Evolutionary conservation across 305 asterid genomes (phyloP).

Genomic region (Rubia tinctorum): DNA sequence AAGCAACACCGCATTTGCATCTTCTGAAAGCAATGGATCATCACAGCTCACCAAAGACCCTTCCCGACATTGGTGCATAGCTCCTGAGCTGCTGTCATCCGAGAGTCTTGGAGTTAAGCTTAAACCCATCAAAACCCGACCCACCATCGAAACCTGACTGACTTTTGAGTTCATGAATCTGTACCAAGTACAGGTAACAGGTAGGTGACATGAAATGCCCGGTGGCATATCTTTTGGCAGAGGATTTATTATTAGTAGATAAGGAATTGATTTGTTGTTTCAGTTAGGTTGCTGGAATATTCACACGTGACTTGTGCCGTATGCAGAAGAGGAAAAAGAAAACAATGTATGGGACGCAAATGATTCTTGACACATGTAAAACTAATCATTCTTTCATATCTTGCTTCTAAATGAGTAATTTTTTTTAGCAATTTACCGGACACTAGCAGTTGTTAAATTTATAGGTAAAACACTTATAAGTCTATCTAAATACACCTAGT

Average conservation of each 20-base stretch:
- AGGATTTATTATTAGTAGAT: constrained; percentile 15
- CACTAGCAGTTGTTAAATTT: no score
- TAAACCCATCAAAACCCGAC: constrained; percentile 31
- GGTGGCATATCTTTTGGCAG: constrained; percentile 2
- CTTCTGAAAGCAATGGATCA: constrained; percentile 10
- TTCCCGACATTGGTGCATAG: constrained; percentile 17
- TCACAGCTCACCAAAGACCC: constrained; percentile 7
- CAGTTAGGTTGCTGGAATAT: constrained; percentile 4
- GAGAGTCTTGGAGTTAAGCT: constrained; percentile 27
- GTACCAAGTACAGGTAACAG: not conserved
- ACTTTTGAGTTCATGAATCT: not conserved
- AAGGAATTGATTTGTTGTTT: not conserved
- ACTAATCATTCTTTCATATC: not conserved
- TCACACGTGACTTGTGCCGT: not conserved
- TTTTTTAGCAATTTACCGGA: no score
- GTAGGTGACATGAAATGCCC: not conserved
- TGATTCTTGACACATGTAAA: not conserved
- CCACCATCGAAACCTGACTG: constrained; percentile 8
- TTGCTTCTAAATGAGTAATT: no score
- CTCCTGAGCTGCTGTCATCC: constrained; percentile 25
- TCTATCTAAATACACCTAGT: no score
- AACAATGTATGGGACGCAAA: not conserved
- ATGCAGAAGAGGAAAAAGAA: not conserved
- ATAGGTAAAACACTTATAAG: no score
- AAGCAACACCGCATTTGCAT: constrained; percentile 10